Percentiles rank a stretch among this genome's conserved stretches.
Evolutionary conservation across 2,329 filamentous ascomycete species (phyloP).

Genomic region (Periconia sp.): DNA sequence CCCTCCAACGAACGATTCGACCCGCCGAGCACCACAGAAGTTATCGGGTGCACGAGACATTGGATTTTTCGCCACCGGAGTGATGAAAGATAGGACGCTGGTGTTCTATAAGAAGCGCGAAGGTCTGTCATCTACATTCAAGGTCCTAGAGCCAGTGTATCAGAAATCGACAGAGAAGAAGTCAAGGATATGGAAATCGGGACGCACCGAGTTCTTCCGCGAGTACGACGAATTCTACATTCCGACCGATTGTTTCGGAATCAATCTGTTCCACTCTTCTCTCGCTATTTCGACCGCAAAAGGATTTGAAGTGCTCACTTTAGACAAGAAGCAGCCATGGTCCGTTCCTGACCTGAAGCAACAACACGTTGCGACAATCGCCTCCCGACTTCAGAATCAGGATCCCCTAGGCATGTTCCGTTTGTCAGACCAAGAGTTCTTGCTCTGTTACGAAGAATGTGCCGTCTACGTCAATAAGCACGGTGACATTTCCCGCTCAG

Average conservation of each 20-base stretch:
- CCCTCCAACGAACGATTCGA: slow-evolving; percentile 72
- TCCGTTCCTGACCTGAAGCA: slow-evolving; percentile 86
- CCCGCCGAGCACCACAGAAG: slow-evolving; percentile 87
- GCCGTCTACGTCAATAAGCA: slow-evolving; percentile 99
- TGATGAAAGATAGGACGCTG: slow-evolving; percentile 95
- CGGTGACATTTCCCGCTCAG: slow-evolving; percentile 88
- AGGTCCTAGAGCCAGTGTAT: slow-evolving; percentile 92
- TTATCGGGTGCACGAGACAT: slow-evolving; percentile 88
- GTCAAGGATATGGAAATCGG: slow-evolving; percentile 70
- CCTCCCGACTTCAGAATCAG: slow-evolving; percentile 80
- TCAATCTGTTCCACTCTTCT: slow-evolving; percentile 95
- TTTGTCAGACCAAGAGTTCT: slow-evolving; percentile 78
- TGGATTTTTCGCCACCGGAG: slow-evolving; percentile 92
- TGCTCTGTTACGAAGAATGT: slow-evolving; percentile 93
- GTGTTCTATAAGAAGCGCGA: slow-evolving; percentile 98
- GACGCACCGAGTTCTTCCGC: slow-evolving; percentile 91
- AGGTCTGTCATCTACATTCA: slow-evolving; percentile 90
- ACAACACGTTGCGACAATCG: slow-evolving; percentile 82
- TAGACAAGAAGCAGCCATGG: slow-evolving; percentile 97
- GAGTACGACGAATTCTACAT: slow-evolving; percentile 99
- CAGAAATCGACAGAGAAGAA: slow-evolving; percentile 90
- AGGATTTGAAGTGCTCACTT: slow-evolving; percentile 92
- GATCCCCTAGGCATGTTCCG: slow-evolving; percentile 95
- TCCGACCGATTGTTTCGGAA: slow-evolving; percentile 89
- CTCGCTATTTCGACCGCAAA: slow-evolving; percentile 90